These are phyloP conservation scores for Blastocystis sp. DNA, from an alignment of 352 stramenopile genomes.

Conservation along the genomic window DNA sequence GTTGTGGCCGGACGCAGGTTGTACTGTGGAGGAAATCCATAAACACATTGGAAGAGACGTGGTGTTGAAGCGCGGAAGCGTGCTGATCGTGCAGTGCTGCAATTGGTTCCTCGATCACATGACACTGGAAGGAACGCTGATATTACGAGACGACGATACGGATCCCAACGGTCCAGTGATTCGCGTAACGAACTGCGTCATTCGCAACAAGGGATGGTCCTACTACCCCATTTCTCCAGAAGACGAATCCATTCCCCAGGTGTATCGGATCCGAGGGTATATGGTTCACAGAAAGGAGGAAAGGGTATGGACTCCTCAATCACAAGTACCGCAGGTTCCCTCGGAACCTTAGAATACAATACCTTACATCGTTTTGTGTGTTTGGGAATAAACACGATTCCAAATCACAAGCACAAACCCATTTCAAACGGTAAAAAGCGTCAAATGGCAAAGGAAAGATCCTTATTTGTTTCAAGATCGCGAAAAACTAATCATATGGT, in stretches of 20 bases:
- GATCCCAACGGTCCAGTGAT: constrained; percentile 65
- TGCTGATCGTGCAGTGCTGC: constrained; percentile 67
- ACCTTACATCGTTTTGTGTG: too few species aligned
- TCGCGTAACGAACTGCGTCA: constrained; percentile 64
- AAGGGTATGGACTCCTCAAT: constrained; percentile 62
- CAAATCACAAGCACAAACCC: too few species aligned
- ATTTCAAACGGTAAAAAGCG: too few species aligned
- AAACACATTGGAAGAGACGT: constrained; percentile 65
- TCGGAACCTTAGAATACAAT: too few species aligned
- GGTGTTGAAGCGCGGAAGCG: constrained; percentile 65
- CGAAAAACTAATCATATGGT: too few species aligned
- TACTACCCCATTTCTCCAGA: constrained; percentile 58
- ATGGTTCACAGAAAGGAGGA: constrained; percentile 58
- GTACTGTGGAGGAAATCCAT: constrained; percentile 63
- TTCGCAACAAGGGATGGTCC: constrained; percentile 67
- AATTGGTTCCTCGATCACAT: constrained; percentile 68
- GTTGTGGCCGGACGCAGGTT: neutral
- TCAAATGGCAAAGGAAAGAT: too few species aligned
- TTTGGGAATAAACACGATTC: too few species aligned
- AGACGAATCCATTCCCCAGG: constrained; percentile 34
- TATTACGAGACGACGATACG: constrained; percentile 66
- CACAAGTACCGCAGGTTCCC: too few species aligned
- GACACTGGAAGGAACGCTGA: constrained; percentile 67
- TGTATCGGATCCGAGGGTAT: constrained; percentile 58
- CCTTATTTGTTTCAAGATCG: too few species aligned